A percentile compares a stretch with the other conserved stretches of the same genome.
Conservation (phyloP, 306 rosid genomes). For the Castanea crenata region DNA sequence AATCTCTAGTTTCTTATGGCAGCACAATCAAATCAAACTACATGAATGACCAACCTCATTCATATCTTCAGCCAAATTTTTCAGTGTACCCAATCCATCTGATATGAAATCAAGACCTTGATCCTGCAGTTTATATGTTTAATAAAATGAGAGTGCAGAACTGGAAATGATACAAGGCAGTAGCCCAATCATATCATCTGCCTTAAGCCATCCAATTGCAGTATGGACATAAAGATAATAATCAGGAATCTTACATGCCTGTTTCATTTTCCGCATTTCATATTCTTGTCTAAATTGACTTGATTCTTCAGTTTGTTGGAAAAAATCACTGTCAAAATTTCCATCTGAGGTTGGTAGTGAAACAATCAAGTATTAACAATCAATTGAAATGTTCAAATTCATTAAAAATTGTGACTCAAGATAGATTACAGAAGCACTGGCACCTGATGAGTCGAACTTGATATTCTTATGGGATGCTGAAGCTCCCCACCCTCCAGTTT, state of each 20-base stretch:
- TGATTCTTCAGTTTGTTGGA: slow-evolving; percentile 67
- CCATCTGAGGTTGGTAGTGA: slow-evolving; percentile 40
- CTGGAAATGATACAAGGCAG: background rate
- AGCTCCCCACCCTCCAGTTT: slow-evolving; percentile 47
- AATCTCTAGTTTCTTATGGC: slow-evolving; percentile 12
- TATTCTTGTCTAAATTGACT: slow-evolving; percentile 70
- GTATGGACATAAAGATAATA: slow-evolving; percentile 19
- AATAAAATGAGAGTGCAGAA: slow-evolving; percentile 11
- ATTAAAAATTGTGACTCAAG: background rate
- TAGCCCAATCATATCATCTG: slow-evolving; percentile 1
- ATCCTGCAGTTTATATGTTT: slow-evolving; percentile 48
- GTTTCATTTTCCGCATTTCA: slow-evolving; percentile 84
- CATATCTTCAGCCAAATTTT: slow-evolving; percentile 77
- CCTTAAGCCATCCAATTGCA: slow-evolving; percentile 2
- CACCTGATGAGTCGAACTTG: slow-evolving; percentile 67
- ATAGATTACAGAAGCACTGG: background rate
- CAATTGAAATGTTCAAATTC: slow-evolving; percentile 4
- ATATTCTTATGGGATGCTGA: slow-evolving; percentile 47
- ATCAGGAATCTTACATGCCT: slow-evolving; percentile 49
- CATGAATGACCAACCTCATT: slow-evolving; percentile 62
- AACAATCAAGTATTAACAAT: background rate
- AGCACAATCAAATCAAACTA: background rate
- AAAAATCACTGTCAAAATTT: slow-evolving; percentile 41
- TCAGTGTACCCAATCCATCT: slow-evolving; percentile 78
- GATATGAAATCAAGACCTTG: slow-evolving; percentile 89